Evolutionary conservation across 208 protist species (phyloP), one percentile per base, ranked within the genome.

Genomic region (Leishmania braziliensis): DNA sequence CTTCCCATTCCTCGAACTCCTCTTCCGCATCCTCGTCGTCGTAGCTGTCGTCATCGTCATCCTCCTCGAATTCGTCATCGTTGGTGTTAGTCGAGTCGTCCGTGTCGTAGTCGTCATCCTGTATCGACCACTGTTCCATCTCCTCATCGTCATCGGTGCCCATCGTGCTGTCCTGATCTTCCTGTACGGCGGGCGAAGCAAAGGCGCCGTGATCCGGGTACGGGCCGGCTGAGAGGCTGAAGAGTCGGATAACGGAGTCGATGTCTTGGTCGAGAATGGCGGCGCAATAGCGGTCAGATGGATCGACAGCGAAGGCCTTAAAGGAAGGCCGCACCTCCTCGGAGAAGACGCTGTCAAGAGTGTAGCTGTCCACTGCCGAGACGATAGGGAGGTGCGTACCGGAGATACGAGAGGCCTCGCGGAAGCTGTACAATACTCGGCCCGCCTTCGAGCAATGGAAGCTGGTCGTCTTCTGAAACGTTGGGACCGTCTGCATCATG

Each of bases 241-340:
- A 97, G 39, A 96, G 80, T 23, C 92, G 90, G 29, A 96, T 87
- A 8, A 95, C 85, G 14, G 90, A 85, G 60, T 88, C 86, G 48
- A 87, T 84, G 66, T 95, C 89, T 43, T 95, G 81, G 50, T 93
- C 87, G 36, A 96, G 75, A 86, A 97, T 91, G 16, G 94, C 89
- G 26, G 94, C 94, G 62, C 94, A 97, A 72, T 95, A 96, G 48
- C 94, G 92, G 66, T 95, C 92, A 3, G 94, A 96, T 10, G 92
- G 94, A 76, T 97, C 94, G 14, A 97, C 74, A 18, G 91, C 87
- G 73, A 97, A 97, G 26, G 88, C 77, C 73, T 90, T 86, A 72
- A 97, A 95, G 20, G 90, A 74, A 2, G 91, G 95, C 10, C 84
- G 86, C 36, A 95, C 84, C 75, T 97, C 92, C 63, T 91, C 92